Conservation (phyloP, 2,329 filamentous ascomycete genomes). For the Aspergillus versicolor region DNA sequence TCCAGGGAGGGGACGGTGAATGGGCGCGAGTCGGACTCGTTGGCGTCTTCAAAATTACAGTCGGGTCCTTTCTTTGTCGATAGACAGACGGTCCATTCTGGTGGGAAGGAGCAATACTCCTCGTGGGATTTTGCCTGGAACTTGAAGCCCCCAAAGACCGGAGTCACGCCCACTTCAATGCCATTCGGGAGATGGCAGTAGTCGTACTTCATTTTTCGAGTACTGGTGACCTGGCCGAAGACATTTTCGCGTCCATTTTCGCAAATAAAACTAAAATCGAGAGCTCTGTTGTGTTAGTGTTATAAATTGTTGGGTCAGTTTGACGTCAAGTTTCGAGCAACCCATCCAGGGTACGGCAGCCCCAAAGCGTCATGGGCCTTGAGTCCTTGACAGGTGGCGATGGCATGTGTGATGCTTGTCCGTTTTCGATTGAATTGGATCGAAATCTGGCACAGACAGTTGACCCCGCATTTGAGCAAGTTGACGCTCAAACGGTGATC, state of each 20-base stretch:
- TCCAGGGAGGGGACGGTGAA: conserved; percentile 15
- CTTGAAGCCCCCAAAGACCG: conserved; percentile 4
- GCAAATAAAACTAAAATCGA: not conserved
- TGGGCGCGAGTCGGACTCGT: conserved; percentile 12
- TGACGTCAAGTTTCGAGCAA: not conserved
- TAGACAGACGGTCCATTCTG: conserved; percentile 2
- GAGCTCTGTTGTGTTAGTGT: not conserved
- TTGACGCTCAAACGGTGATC: too few species aligned
- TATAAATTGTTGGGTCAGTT: not conserved
- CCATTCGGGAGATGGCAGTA: not conserved
- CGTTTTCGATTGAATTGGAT: not conserved
- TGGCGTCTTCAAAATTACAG: not conserved
- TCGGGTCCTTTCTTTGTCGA: not conserved
- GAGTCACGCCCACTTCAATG: not conserved
- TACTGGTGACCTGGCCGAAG: not conserved
- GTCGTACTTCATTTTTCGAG: not conserved
- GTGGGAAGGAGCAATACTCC: not conserved
- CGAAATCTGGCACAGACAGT: not conserved
- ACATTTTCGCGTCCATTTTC: not conserved
- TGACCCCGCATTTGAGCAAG: not conserved
- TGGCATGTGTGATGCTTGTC: not conserved
- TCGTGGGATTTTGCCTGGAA: not conserved
- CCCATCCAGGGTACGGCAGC: not conserved
- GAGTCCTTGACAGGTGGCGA: not conserved
- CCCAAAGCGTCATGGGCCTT: too few species aligned